Evolutionary conservation across 805 yeast species (phyloP), one percentile per base, ranked within the genome.

Genomic region (Monosporozyma solicola): DNA sequence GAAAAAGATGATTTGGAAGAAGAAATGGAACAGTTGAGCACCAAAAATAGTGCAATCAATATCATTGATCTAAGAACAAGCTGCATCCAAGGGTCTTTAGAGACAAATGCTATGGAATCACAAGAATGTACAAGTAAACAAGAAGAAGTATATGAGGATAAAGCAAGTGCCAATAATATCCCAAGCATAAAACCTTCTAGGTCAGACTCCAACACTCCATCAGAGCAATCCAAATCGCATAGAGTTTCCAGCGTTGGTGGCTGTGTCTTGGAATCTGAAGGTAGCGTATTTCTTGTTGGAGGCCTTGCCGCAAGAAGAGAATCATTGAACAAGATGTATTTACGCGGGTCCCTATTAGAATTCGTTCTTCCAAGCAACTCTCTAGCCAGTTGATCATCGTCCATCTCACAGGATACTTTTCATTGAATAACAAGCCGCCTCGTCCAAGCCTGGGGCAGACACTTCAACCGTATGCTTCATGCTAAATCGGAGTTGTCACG

Each of bases 331-430:
- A 57, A 57, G 5, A 41, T 59, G 9, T 60, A 61, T 41, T 41
- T 67, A 33, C 61, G 71, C 39, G 69, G 71, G 8, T 62, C 70
- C 2, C 47, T 67, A 4, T 45, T 66, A 16, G 59, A 64, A 37
- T 60, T 62, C 43, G 58, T 62, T 8, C 51, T 67, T 6, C 71
- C 71, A 1, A 54, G 65, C n/a, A 55, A 62, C 29, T 60, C 57
- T 47, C 51, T 64, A 29, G 55, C 63, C 27, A 55, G 58, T 48
- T 62, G 48, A 47, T 3, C 37, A 7, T 27, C 7, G 7, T 7
- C 29, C 29, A 27, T 41, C 15, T 11, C 20, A 22, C 25, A 16
- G 24, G 25, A 16, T 13, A 11, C 29, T 27, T 5, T 27, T 6
- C 4, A 6, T 27, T n/a, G 20, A 20, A 2, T 2, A 20, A 20